These are phyloP conservation scores for Brassica juncea DNA, from an alignment of 345 rosid species.

Conservation along the genomic window DNA sequence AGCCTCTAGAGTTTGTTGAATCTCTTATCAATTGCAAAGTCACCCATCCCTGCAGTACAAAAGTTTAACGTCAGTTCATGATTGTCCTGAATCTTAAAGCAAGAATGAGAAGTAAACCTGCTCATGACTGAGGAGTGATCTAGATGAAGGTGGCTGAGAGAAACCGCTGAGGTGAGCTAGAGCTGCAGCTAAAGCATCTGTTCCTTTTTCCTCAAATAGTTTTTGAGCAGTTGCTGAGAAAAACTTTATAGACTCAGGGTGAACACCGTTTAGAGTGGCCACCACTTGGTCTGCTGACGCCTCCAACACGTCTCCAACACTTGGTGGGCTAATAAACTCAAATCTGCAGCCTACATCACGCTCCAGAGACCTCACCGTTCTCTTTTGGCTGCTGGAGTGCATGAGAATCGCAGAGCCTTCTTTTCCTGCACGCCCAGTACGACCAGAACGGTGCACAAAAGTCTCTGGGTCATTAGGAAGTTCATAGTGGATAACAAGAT, in stretches of 20 bases:
- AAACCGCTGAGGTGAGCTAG: conserved; percentile 93
- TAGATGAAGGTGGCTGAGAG: conserved; percentile 83
- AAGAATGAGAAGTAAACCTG: conserved; percentile 50
- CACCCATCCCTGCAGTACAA: conserved; percentile 74
- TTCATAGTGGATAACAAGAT: conserved; percentile 88
- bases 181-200: conserved; percentile 90
- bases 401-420: conserved; percentile 89
- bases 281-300: conserved; percentile 87
- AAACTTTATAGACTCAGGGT: conserved; percentile 71
- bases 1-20: conserved; percentile 64
- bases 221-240: conserved; percentile 82
- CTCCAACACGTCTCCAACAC: conserved; percentile 67
- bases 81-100: no score
- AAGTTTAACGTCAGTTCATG: conserved; percentile 10
- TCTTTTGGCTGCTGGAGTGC: conserved; percentile 78
- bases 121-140: conserved; percentile 91
- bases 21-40: conserved; percentile 86
- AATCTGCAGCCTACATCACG: conserved; percentile 90
- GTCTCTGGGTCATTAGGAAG: conserved; percentile 97
- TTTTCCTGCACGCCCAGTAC: conserved; percentile 99
- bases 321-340: conserved; percentile 84
- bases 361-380: conserved; percentile 85
- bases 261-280: conserved; percentile 86
- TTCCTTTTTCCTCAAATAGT: conserved; percentile 74
- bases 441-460: conserved; percentile 98